Evolutionary conservation across 176 grass and related monocot genomes (phyloP).

Genomic region (Aegilops bicornis): DNA sequence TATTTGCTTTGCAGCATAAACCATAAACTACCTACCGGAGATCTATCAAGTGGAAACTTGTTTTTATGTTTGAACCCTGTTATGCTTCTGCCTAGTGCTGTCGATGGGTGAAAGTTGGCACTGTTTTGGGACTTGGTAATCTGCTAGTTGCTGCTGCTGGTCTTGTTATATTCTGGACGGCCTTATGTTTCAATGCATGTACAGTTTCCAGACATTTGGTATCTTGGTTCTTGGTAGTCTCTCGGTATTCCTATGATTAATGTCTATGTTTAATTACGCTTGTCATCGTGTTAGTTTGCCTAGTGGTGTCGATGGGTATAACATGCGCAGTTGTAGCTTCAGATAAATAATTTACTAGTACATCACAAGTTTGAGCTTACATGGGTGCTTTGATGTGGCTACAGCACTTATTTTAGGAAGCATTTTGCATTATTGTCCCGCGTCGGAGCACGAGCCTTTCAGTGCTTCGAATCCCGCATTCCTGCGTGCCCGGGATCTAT

Average conservation of each 20-base stretch:
- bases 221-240: background rate
- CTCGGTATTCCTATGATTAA: background rate
- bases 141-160: background rate
- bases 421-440: too few species aligned
- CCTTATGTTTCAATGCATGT: conserved; percentile 30
- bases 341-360: too few species aligned
- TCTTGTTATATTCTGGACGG: conserved; percentile 3
- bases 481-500: too few species aligned
- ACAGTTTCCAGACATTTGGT: background rate
- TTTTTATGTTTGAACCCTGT: background rate
- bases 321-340: too few species aligned
- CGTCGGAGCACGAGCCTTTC: too few species aligned
- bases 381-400: too few species aligned
- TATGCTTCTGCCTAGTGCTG: background rate
- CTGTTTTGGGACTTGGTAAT: background rate
- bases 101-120: background rate
- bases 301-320: too few species aligned
- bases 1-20: background rate
- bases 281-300: too few species aligned
- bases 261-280: background rate
- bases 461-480: too few species aligned
- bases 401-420: too few species aligned
- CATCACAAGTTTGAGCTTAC: too few species aligned
- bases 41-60: background rate
- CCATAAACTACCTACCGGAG: background rate